Base-by-base conservation (phyloP, 2,329 filamentous ascomycete genomes). In the Botrytis fragariae region DNA sequence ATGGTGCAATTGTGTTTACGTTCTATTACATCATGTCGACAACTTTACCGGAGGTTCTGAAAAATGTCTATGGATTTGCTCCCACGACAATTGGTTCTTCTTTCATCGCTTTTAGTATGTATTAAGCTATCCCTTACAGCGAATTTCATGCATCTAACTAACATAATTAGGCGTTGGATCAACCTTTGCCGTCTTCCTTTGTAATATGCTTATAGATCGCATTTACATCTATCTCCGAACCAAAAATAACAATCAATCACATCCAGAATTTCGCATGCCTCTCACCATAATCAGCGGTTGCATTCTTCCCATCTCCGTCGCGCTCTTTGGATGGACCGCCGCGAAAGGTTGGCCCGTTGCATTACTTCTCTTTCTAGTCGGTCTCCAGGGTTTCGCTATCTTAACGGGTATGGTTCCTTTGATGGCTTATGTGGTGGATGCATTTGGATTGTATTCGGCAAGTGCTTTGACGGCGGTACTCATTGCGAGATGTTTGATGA, bases 251-350 rank as follows among this genome's bases (percentile, higher is more conserved):
- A 65, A 62, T 48, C 72, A 68, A 5, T 45, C 37, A 22, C 32
- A 62, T 4, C 90, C 91, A 0, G 91, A 93, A 76, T 89, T 87
- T 77, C 87, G 90, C n/a, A 83, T 91, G 0, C 89, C 89, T 0
- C 82, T 91, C 4, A 86, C 89, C 80, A 78, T 88, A 18, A 81
- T 86, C 0, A 87, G 86, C 0, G 85, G 85, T 0, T 61, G 90
- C 0, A 73, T 90, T 2, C 59, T 91, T 0, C 90, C 90, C 0
- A 80, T 89, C 20, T 84, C 86, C 1, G 81, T 90, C 0, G 84
- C 88, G 73, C 83, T 86, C 77, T 90, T 89, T 77, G 88, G 88
- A 44, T 90, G 87, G 88, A 69, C 82, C 82, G 72, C 80, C 82
- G n/a, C 81, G 82, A 2, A 73, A 6, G 84, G 86, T 75, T 90